Conservation (phyloP, 2,329 filamentous ascomycete species). For the Diaporthe sp. region DNA sequence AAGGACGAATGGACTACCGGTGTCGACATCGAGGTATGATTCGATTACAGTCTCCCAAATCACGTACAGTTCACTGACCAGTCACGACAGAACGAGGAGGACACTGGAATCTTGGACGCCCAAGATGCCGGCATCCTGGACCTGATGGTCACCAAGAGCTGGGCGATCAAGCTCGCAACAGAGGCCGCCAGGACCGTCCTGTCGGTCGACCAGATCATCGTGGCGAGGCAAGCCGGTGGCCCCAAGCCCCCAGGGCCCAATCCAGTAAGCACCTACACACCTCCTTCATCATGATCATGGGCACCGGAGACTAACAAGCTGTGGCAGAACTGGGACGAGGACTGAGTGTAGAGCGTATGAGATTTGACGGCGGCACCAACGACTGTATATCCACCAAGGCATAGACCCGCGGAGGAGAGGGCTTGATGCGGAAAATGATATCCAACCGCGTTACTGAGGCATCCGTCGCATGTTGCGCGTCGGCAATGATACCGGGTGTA, state of each 20-base stretch:
- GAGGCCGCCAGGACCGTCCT: conserved; percentile 94
- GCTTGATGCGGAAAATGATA: conserved; percentile 37
- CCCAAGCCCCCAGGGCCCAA: conserved; percentile 97
- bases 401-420: conserved; percentile 32
- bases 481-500: conserved; percentile 27
- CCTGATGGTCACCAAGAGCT: conserved; percentile 90
- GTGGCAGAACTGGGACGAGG: conserved; percentile 73
- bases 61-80: conserved; percentile 45
- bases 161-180: conserved; percentile 97
- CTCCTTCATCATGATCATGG: not conserved
- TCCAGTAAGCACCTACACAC: conserved; percentile 64
- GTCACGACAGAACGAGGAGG: conserved; percentile 75
- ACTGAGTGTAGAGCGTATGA: conserved; percentile 55
- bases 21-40: conserved; percentile 86
- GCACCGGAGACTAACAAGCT: conserved; percentile 47
- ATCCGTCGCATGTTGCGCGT: conserved; percentile 16
- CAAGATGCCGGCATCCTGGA: conserved; percentile 92
- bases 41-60: not conserved
- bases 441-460: conserved; percentile 33
- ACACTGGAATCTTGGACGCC: conserved; percentile 86
- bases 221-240: conserved; percentile 95
- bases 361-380: conserved; percentile 17
- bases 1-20: conserved; percentile 91
- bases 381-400: conserved; percentile 33
- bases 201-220: conserved; percentile 98